These are phyloP conservation scores for Fraxinus pennsylvanica DNA, from an alignment of 257 asterid genomes.

Conservation along the genomic window DNA sequence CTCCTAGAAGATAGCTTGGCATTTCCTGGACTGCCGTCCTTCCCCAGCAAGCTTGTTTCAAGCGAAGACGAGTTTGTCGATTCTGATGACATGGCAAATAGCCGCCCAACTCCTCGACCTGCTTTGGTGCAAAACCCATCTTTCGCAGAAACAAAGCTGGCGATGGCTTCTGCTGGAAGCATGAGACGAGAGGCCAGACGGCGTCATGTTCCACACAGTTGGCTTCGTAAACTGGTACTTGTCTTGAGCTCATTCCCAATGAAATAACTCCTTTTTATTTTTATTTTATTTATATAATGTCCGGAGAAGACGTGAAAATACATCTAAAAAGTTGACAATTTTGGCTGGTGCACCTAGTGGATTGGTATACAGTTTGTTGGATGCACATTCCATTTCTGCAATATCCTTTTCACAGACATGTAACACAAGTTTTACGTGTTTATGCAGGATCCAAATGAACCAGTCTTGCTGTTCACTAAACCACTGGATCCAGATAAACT, in stretches of 20 bases:
- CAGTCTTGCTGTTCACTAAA: slow-evolving; percentile 72
- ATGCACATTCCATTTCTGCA: not conserved
- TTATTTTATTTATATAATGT: not conserved
- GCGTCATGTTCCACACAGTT: slow-evolving; percentile 56
- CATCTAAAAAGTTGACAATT: not conserved
- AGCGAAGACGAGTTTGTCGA: slow-evolving; percentile 93
- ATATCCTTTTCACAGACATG: not conserved
- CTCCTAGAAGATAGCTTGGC: slow-evolving; percentile 85
- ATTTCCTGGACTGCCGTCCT: slow-evolving; percentile 77
- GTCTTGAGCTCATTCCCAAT: slow-evolving; percentile 13
- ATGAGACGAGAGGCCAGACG: slow-evolving; percentile 60
- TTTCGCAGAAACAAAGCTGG: slow-evolving; percentile 57
- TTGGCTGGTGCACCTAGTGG: slow-evolving; percentile 6
- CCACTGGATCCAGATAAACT: slow-evolving; percentile 83
- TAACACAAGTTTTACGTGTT: slow-evolving; percentile 14
- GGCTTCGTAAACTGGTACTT: slow-evolving; percentile 81
- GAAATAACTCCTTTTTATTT: not conserved
- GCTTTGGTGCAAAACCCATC: slow-evolving; percentile 46
- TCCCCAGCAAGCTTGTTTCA: slow-evolving; percentile 83
- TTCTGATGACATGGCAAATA: slow-evolving; percentile 77
- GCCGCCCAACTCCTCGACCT: slow-evolving; percentile 54
- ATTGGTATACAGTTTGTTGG: not conserved
- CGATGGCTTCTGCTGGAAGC: slow-evolving; percentile 52
- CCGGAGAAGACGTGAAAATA: not conserved
- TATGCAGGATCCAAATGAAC: slow-evolving; percentile 80